These are phyloP conservation scores for Rhodomyrtus tomentosa DNA, from an alignment of 345 rosid genomes.

Conservation along the genomic window DNA sequence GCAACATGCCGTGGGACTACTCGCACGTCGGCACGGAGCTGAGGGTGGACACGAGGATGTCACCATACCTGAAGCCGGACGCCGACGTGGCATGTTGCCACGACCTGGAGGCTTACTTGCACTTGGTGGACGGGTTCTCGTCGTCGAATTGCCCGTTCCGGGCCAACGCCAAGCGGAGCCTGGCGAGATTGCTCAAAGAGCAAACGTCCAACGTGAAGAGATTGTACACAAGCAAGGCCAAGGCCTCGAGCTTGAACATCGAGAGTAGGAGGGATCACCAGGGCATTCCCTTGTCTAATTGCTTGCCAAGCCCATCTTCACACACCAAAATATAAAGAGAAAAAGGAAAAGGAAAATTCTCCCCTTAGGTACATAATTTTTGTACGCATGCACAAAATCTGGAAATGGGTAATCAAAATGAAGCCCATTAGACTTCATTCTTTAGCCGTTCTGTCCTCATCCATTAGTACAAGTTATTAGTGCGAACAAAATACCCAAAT, in stretches of 20 bases:
- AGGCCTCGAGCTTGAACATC: constrained; percentile 30
- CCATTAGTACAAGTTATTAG: too few relatives aligned
- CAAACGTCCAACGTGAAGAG: constrained; percentile 72
- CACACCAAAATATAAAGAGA: not conserved
- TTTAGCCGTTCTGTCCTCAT: not conserved
- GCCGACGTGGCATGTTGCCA: constrained; percentile 80
- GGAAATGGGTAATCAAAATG: not conserved
- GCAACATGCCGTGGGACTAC: constrained; percentile 46
- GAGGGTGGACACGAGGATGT: constrained; percentile 53
- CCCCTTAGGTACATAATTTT: not conserved
- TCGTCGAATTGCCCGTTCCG: constrained; percentile 78
- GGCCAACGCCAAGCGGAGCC: constrained; percentile 83
- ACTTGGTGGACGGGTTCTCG: constrained; percentile 73
- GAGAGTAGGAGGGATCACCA: constrained; percentile 19
- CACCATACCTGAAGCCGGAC: constrained; percentile 52
- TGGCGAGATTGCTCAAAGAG: constrained; percentile 56
- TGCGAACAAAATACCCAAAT: not conserved
- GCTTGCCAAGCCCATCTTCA: constrained; percentile 56
- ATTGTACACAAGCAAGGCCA: constrained; percentile 63
- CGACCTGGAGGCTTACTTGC: constrained; percentile 72
- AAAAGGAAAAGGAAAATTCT: not conserved
- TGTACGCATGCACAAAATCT: not conserved
- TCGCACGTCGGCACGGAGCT: constrained; percentile 63
- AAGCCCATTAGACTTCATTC: not conserved
- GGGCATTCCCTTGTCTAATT: constrained; percentile 6